Conservation (phyloP, 2,329 filamentous ascomycete species). For the Stachybotrys elegans region DNA sequence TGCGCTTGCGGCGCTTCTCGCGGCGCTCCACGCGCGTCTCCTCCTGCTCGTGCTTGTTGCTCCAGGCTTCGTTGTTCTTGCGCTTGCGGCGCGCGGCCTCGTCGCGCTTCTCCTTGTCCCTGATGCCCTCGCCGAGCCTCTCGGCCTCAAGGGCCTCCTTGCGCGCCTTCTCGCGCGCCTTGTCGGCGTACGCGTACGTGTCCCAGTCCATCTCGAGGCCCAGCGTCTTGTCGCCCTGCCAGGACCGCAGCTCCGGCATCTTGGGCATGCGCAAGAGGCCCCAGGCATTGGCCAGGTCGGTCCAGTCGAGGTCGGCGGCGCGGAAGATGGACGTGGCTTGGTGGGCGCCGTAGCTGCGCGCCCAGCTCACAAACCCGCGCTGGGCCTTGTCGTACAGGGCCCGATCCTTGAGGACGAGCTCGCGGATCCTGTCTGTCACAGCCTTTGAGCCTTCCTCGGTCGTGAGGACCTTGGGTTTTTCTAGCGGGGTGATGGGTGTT, state of each 20-base stretch:
- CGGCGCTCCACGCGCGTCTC: constrained; percentile 56
- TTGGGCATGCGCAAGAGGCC: constrained; percentile 80
- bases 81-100: constrained; percentile 48
- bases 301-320: constrained; percentile 77
- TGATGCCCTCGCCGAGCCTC: constrained; percentile 30
- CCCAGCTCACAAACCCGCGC: constrained; percentile 88
- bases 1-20: constrained; percentile 59
- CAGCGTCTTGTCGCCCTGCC: constrained; percentile 62
- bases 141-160: constrained; percentile 49
- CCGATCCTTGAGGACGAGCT: constrained; percentile 45
- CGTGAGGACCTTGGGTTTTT: constrained; percentile 50
- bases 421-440: constrained; percentile 57
- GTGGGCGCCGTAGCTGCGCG: constrained; percentile 86
- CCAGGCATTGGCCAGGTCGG: constrained; percentile 75
- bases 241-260: constrained; percentile 84
- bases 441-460: constrained; percentile 55
- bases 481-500: constrained; percentile 69
- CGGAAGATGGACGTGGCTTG: constrained; percentile 89
- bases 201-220: constrained; percentile 63
- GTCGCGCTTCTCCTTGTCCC: too few species aligned
- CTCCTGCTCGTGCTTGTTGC: constrained; percentile 62
- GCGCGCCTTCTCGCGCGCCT: constrained; percentile 61
- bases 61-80: constrained; percentile 67
- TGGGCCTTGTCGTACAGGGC: constrained; percentile 81
- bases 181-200: constrained; percentile 66